Conservation (phyloP, 345 rosid genomes). For the Pseudoturritis turrita region DNA sequence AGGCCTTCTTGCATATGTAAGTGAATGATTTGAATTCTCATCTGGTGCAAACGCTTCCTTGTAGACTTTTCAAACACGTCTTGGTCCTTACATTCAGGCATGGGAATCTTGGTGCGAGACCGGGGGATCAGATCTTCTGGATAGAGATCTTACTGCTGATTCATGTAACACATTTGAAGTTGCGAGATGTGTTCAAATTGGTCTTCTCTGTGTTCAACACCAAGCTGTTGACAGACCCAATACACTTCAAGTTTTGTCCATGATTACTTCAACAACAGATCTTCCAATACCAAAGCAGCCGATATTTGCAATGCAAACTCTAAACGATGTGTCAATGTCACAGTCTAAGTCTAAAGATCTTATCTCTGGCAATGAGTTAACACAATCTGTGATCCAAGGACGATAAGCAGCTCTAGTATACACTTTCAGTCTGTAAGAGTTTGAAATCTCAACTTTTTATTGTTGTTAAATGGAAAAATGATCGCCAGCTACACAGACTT, state of each 20-base stretch:
- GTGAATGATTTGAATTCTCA: not conserved
- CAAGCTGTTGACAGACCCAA: constrained; percentile 26
- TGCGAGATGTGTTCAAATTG: constrained; percentile 25
- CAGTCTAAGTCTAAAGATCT: not conserved
- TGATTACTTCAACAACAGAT: constrained; percentile 24
- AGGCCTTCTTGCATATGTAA: constrained; percentile 32
- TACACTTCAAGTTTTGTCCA: constrained; percentile 14
- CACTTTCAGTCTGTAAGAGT: too few relatives aligned
- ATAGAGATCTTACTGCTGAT: constrained; percentile 5
- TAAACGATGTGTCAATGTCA: not conserved
- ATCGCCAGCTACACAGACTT: too few relatives aligned
- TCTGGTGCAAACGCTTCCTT: not conserved
- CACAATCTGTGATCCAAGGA: constrained; percentile 29
- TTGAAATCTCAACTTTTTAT: too few relatives aligned
- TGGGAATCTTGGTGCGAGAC: constrained; percentile 25
- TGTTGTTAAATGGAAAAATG: too few relatives aligned
- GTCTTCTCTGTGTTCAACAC: constrained; percentile 28
- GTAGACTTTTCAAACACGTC: too few relatives aligned
- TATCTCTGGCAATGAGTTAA: constrained; percentile 15
- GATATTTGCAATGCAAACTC: constrained; percentile 9
- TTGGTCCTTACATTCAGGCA: constrained; percentile 3
- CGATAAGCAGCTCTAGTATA: not conserved
- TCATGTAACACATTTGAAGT: constrained; percentile 10
- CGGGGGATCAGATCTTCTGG: constrained; percentile 15
- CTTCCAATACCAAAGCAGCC: constrained; percentile 28